Base-by-base conservation (phyloP, 2,329 filamentous ascomycete genomes). In the Pseudocercospora ulei region DNA sequence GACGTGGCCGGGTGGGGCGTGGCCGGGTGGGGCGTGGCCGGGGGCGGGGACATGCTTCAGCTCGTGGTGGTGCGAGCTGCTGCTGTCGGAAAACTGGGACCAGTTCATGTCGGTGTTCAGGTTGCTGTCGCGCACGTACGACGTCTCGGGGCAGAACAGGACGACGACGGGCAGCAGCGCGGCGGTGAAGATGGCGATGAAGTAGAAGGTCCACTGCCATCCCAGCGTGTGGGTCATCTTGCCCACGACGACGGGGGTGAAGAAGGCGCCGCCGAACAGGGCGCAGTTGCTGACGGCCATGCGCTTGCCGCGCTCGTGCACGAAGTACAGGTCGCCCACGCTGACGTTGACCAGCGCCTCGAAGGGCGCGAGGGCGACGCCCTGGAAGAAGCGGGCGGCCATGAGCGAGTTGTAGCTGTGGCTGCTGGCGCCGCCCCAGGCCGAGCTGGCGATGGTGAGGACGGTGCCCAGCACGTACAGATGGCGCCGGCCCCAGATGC, bases 401-500 rank as follows among this genome's bases (percentile, higher is more conserved):
- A 90, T 57, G 44, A 95, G 67, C 54, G 76, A 83, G 9, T 64
- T 67, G 59, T 92, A 90, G 58, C 76, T 76, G 24, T 67, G 69
- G 7, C 73, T 71, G 22, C 74, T 76, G 0, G 71, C 75, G 18
- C 83, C 83, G 17, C 75, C 86, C 87, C 87, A 95, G 4, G 73
- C 75, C 49, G 78, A 82, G 41, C 80, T 81, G 27, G 72, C 67
- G 26, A 92, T 72, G 52, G 93, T 70, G 41, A 93, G 70, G 31
- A 82, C 48, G 29, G 79, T 78, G 5, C 85, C 86, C 2, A 92
- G 53, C 16, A 95, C 63, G 59, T 93, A 95, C 9, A 86, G 65
- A 65, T 95, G 88, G 25, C 87, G 73, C 63, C 94, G 95, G 24
- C 88, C 88, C 82, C 84, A 95, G 47, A 95, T 80, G 41, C 87